phyloP scores from a whole-genome alignment of 768 basidiomycete species.

The Amanita fuliginea region DNA sequence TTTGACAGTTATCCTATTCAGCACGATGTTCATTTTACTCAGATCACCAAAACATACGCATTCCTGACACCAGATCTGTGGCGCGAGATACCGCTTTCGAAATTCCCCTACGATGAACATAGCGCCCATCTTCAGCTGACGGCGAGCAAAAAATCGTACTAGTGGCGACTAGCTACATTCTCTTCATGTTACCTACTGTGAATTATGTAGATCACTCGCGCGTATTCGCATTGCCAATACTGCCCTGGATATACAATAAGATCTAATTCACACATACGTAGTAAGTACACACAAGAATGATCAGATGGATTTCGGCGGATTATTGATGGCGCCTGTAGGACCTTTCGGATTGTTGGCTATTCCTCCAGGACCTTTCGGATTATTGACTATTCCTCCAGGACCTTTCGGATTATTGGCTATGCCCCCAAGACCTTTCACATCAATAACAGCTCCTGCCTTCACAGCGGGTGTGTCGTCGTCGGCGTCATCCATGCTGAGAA shows the following conservation, averaged over 20 bases:
- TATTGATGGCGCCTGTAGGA: too few relatives aligned
- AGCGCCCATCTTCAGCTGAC: conserved; percentile 83
- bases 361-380: neutral
- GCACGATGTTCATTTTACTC: neutral
- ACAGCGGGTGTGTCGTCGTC: conserved; percentile 12
- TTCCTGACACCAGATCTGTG: conserved; percentile 99
- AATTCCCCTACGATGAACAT: conserved; percentile 92
- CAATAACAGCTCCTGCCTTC: conserved; percentile 2
- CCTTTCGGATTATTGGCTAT: conserved; percentile 5
- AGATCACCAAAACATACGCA: conserved; percentile 97
- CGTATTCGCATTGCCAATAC: too few relatives aligned
- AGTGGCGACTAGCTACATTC: conserved; percentile 5
- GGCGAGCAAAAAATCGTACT: conserved; percentile 71
- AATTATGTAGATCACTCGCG: too few relatives aligned
- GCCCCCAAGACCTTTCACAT: conserved; percentile 2
- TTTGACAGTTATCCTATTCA: conserved; percentile 9
- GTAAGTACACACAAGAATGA: neutral
- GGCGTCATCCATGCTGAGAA: conserved; percentile 22
- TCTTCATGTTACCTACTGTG: too few relatives aligned
- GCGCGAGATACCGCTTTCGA: conserved; percentile 86
- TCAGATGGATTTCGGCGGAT: neutral
- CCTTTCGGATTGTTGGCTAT: too few relatives aligned
- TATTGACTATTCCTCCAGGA: neutral
- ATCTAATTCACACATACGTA: too few relatives aligned
- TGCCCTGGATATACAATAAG: too few relatives aligned